A percentile compares a stretch with the other conserved stretches of the same genome.
Evolutionary conservation across 306 rosid genomes (phyloP).

Genomic region (Rosa rugosa): DNA sequence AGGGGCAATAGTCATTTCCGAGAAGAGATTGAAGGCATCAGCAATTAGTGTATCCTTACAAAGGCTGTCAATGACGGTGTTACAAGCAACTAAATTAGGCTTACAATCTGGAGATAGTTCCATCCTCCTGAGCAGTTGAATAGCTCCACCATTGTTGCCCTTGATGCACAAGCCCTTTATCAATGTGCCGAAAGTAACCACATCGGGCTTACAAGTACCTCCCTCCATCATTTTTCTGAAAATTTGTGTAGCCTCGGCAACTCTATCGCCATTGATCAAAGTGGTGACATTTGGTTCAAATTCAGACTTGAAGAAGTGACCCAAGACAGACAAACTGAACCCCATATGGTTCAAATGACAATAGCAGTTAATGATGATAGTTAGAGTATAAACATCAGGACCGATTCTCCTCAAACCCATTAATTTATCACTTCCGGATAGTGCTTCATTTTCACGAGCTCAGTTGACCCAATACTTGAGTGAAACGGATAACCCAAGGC

Average conservation of each 20-base stretch:
- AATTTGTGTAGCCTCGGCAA: too few relatives aligned
- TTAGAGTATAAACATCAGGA: too few relatives aligned
- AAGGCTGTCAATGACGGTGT: constrained; percentile 30
- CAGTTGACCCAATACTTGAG: constrained; percentile 19
- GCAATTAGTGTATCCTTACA: constrained; percentile 28
- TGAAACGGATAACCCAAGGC: constrained; percentile 29
- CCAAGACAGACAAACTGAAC: constrained; percentile 17
- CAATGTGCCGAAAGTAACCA: constrained; percentile 24
- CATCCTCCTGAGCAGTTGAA: constrained; percentile 12
- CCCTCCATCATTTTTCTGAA: neutral
- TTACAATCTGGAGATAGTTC: constrained; percentile 10
- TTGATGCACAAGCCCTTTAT: neutral
- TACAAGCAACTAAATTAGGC: constrained; percentile 17
- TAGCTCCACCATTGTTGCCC: too few relatives aligned
- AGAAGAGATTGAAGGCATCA: constrained; percentile 30
- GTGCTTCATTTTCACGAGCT: constrained; percentile 28
- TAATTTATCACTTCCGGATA: constrained; percentile 17
- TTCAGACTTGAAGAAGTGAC: constrained; percentile 26
- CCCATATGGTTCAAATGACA: constrained; percentile 18
- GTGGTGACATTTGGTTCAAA: constrained; percentile 18
- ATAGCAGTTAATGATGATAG: neutral
- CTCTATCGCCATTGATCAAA: constrained; percentile 21
- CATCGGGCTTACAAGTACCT: constrained; percentile 8
- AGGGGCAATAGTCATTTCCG: constrained; percentile 23
- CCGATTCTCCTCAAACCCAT: too few relatives aligned